phyloP scores from a whole-genome alignment of 352 stramenopile species.

The Phytophthora litchii region DNA sequence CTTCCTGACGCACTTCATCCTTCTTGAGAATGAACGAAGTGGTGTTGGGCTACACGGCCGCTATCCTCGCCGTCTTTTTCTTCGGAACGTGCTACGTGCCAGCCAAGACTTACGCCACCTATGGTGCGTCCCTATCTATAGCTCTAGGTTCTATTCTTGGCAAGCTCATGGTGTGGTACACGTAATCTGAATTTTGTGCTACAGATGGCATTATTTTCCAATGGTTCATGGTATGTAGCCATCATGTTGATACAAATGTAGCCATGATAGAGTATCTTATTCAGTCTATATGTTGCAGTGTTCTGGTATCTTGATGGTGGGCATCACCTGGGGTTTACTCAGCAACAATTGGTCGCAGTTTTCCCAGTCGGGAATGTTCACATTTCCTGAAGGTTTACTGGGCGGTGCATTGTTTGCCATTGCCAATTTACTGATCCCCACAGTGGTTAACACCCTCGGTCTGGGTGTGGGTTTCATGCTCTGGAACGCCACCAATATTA shows the following conservation, averaged over 20 bases:
- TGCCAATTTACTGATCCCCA: conserved; percentile 85
- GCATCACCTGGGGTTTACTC: conserved; percentile 71
- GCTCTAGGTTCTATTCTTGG: conserved; percentile 3
- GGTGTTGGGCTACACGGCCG: conserved; percentile 60
- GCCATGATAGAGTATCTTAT: conserved; percentile 10
- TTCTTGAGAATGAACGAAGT: conserved; percentile 38
- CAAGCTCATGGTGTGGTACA: conserved; percentile 10
- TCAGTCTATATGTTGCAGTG: conserved; percentile 46
- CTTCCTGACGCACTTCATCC: neutral
- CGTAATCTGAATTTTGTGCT: conserved; percentile 15
- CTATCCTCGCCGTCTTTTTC: conserved; percentile 81
- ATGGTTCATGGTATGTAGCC: conserved; percentile 79
- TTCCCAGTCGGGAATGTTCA: conserved; percentile 76
- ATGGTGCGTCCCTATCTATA: conserved; percentile 47
- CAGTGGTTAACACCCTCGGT: conserved; percentile 83
- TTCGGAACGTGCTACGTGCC: conserved; percentile 88
- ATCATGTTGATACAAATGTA: conserved; percentile 3
- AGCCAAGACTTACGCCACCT: conserved; percentile 82
- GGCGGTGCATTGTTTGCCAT: conserved; percentile 79
- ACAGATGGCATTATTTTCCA: conserved; percentile 89
- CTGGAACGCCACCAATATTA: conserved; percentile 88
- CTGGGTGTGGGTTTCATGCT: conserved; percentile 87
- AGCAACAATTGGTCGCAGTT: conserved; percentile 86
- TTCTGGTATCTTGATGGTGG: conserved; percentile 84
- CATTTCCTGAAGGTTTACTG: conserved; percentile 80